A percentile compares a stretch with the other conserved stretches of the same genome.
Conservation (phyloP, 345 rosid species). For the Anastatica hierochuntica region DNA sequence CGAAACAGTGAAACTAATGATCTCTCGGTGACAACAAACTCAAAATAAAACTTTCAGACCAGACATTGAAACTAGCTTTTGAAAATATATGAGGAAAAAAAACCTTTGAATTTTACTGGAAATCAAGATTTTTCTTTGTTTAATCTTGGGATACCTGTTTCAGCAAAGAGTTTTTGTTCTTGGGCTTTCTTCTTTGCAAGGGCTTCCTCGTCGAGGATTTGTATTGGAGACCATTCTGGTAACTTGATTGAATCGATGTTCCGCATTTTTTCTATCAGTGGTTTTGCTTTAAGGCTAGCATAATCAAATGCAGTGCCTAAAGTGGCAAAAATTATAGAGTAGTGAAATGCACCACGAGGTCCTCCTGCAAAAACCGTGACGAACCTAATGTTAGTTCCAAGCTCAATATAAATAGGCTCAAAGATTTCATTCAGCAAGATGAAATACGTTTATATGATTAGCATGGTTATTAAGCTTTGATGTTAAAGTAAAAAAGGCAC, state of each 20-base stretch:
- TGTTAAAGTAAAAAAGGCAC: too few relatives aligned
- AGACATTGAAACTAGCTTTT: too few relatives aligned
- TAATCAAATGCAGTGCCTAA: constrained; percentile 56
- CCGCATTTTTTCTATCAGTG: constrained; percentile 21
- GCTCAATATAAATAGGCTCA: neutral
- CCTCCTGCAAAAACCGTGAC: constrained; percentile 44
- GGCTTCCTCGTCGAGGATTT: constrained; percentile 70
- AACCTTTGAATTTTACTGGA: neutral
- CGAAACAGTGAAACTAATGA: too few relatives aligned
- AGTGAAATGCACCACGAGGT: constrained; percentile 52
- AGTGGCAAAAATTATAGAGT: constrained; percentile 47
- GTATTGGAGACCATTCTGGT: constrained; percentile 82
- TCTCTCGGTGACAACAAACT: too few relatives aligned
- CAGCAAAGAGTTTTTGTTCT: constrained; percentile 37
- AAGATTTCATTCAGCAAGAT: neutral
- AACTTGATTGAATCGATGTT: constrained; percentile 36
- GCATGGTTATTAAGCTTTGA: neutral
- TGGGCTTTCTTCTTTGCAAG: constrained; percentile 59
- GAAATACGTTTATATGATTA: neutral
- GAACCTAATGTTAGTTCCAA: neutral
- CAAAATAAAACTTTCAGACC: too few relatives aligned
- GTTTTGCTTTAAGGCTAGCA: constrained; percentile 39
- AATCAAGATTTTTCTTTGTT: constrained; percentile 59
- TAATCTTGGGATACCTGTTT: constrained; percentile 25
- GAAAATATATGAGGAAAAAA: too few relatives aligned